phyloP scores from a whole-genome alignment of 495 filamentous ascomycete species.

The Penicillium argentinense region DNA sequence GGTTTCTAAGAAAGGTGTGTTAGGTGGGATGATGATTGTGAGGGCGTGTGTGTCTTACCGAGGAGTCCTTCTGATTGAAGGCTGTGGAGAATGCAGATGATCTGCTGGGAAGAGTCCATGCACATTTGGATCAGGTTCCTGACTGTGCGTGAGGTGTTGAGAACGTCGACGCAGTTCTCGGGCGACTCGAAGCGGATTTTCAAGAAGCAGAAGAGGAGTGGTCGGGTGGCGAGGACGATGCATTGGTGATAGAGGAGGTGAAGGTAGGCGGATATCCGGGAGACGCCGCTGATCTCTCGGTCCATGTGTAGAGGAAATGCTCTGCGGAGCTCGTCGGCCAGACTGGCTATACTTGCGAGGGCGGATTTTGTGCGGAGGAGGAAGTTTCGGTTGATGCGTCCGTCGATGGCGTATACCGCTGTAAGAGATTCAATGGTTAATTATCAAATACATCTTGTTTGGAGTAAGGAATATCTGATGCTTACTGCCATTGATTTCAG shows the following conservation, averaged over 20 bases:
- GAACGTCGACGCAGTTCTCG: constrained; percentile 18
- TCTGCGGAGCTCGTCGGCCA: constrained; percentile 36
- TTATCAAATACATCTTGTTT: background rate
- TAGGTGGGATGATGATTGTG: background rate
- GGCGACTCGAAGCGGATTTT: constrained; percentile 36
- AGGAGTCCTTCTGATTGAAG: constrained; percentile 42
- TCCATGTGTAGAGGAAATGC: constrained; percentile 36
- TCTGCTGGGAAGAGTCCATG: constrained; percentile 42
- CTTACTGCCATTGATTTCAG: constrained; percentile 41
- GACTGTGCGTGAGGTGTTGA: constrained; percentile 33
- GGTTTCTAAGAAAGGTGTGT: constrained; percentile 28
- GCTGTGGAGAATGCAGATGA: constrained; percentile 36
- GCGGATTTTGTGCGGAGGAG: constrained; percentile 40
- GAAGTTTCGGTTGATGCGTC: constrained; percentile 41
- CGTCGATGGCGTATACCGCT: constrained; percentile 47
- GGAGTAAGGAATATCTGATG: background rate
- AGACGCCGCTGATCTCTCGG: constrained; percentile 34
- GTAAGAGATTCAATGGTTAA: background rate
- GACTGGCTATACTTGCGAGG: constrained; percentile 36
- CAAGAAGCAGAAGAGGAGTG: constrained; percentile 38
- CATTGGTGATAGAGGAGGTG: constrained; percentile 48
- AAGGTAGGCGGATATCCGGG: constrained; percentile 41
- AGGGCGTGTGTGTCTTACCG: constrained; percentile 24
- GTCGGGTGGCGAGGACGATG: constrained; percentile 43
- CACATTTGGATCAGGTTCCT: constrained; percentile 41